Percentiles rank a stretch among this genome's conserved stretches.
phyloP scores from a whole-genome alignment of 2,329 filamentous ascomycete species.

The Penicillium paneum region DNA sequence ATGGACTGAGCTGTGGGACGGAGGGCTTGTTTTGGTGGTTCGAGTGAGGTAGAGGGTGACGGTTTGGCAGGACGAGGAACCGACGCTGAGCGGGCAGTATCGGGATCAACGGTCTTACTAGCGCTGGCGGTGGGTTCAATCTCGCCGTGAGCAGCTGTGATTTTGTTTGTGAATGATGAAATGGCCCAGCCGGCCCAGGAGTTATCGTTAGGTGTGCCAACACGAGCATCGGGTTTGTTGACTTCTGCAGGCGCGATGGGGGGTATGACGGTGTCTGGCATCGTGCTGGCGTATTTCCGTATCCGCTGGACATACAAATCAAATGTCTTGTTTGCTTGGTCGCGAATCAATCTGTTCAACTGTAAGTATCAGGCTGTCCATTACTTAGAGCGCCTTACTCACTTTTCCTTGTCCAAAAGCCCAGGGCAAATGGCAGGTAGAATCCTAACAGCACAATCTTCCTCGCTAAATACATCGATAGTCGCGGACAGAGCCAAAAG shows the following conservation, averaged over 20 bases:
- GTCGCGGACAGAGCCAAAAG: conserved; percentile 84
- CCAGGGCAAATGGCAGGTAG: conserved; percentile 79
- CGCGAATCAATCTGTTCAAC: conserved; percentile 63
- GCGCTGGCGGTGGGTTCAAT: conserved; percentile 64
- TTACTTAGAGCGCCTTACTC: conserved; percentile 9
- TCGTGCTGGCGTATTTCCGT: conserved; percentile 69
- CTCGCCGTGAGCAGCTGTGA: conserved; percentile 78
- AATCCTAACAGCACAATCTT: conserved; percentile 81
- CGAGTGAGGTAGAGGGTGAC: conserved; percentile 26
- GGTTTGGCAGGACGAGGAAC: conserved; percentile 45
- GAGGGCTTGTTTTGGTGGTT: conserved; percentile 22
- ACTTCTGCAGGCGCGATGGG: conserved; percentile 54
- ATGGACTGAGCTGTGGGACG: conserved; percentile 30
- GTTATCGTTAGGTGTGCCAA: conserved; percentile 70
- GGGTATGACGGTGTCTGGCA: conserved; percentile 78
- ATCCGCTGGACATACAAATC: conserved; percentile 82
- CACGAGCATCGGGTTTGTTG: conserved; percentile 59
- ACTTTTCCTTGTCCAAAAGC: conserved; percentile 91
- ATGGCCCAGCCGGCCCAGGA: conserved; percentile 97
- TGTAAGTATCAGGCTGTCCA: neutral
- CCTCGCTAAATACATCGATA: conserved; percentile 78
- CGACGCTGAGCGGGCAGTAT: conserved; percentile 46
- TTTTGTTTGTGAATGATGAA: conserved; percentile 94
- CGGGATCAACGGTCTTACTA: conserved; percentile 43
- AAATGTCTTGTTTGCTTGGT: conserved; percentile 85